phyloP scores from a whole-genome alignment of 2,329 filamentous ascomycete species.

The Aspergillus phoenicis region DNA sequence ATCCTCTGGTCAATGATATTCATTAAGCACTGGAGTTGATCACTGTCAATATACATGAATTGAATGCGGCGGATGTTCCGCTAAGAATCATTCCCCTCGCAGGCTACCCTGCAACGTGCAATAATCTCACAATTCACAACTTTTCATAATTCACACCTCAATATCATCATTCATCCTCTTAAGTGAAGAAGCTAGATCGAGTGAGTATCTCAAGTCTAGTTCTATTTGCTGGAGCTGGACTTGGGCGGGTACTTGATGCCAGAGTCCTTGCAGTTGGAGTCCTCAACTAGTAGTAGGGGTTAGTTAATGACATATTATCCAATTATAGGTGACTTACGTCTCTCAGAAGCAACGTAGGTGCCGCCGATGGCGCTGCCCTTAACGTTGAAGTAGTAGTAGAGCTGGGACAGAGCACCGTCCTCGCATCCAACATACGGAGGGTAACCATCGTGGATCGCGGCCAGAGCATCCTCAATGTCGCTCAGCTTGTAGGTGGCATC shows the following conservation, averaged over 20 bases:
- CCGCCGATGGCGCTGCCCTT: slow-evolving; percentile 62
- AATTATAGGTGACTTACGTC: slow-evolving; percentile 37
- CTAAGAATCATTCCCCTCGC: no score
- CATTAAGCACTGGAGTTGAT: no score
- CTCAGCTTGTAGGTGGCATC: slow-evolving; percentile 55
- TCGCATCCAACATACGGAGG: slow-evolving; percentile 56
- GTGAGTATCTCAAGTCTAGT: background rate
- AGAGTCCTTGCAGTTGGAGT: slow-evolving; percentile 62
- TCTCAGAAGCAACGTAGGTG: slow-evolving; percentile 59
- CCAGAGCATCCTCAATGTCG: slow-evolving; percentile 55
- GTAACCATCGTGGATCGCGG: slow-evolving; percentile 50
- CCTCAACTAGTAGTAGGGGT: slow-evolving; percentile 23
- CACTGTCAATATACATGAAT: no score
- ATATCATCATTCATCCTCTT: background rate
- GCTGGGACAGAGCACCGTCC: slow-evolving; percentile 53
- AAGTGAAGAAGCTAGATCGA: background rate
- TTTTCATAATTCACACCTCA: background rate
- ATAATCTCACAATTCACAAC: background rate
- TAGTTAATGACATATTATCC: background rate
- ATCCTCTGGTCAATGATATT: no score
- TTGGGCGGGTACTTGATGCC: slow-evolving; percentile 70
- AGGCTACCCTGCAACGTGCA: no score
- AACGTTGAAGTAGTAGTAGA: slow-evolving; percentile 58
- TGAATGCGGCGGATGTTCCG: no score
- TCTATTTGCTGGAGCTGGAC: slow-evolving; percentile 19